Percentiles rank a stretch among this genome's conserved stretches.
These are phyloP conservation scores for Boletus bicolor DNA, from an alignment of 768 basidiomycete genomes.

Conservation along the genomic window DNA sequence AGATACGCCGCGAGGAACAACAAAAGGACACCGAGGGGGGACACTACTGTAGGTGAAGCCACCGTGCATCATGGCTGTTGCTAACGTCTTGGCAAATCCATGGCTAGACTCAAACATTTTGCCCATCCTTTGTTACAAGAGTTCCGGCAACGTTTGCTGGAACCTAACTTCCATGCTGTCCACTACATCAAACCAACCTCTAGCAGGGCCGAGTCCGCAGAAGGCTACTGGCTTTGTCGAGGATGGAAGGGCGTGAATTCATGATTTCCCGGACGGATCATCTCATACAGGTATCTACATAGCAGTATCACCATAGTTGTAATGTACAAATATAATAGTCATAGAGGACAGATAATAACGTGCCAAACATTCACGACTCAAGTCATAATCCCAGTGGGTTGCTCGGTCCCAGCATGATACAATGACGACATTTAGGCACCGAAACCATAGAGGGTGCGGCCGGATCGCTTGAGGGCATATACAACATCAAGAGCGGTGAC, in stretches of 20 bases:
- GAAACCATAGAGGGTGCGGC: slow-evolving; percentile 80
- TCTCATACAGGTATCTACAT: neutral
- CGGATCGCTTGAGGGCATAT: slow-evolving; percentile 70
- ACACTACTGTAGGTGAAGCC: slow-evolving; percentile 47
- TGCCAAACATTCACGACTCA: neutral
- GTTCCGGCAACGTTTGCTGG: slow-evolving; percentile 61
- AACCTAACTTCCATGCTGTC: slow-evolving; percentile 64
- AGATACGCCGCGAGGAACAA: slow-evolving; percentile 39
- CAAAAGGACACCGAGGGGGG: slow-evolving; percentile 40
- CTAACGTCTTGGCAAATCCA: neutral
- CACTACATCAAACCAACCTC: slow-evolving; percentile 76
- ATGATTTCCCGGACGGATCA: neutral
- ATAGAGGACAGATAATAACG: slow-evolving; percentile 1
- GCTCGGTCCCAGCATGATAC: neutral
- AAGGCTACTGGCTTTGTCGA: slow-evolving; percentile 84
- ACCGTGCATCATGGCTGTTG: neutral
- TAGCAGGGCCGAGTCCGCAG: slow-evolving; percentile 72
- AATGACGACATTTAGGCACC: slow-evolving; percentile 48
- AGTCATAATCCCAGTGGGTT: neutral
- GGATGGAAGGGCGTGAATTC: slow-evolving; percentile 49
- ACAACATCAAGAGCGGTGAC: slow-evolving; percentile 87
- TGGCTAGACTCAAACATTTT: slow-evolving; percentile 78
- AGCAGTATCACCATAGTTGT: slow-evolving; percentile 3
- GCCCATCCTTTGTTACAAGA: slow-evolving; percentile 62
- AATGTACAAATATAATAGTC: slow-evolving; percentile 20